phyloP scores from a whole-genome alignment of 2,329 filamentous ascomycete species.

The Microsporum canis region DNA sequence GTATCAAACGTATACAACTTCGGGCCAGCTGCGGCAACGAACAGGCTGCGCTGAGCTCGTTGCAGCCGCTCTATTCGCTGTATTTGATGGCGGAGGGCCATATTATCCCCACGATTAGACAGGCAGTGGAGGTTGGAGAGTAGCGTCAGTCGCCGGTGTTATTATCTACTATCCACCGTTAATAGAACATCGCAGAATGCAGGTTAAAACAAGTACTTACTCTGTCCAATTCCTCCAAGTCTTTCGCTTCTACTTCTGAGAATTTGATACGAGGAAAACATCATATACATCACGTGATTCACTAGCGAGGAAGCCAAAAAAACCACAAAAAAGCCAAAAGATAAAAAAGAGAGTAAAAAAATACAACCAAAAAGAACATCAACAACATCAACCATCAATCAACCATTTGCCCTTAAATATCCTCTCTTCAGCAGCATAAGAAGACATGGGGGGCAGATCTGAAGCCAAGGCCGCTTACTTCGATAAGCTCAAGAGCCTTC shows the following conservation, averaged over 20 bases:
- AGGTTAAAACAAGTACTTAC: not conserved
- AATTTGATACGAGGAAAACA: too few species aligned
- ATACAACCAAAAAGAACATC: not conserved
- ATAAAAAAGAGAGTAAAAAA: not conserved
- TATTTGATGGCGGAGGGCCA: conserved; percentile 45
- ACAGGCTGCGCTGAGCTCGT: conserved; percentile 31
- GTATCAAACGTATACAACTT: conserved; percentile 58
- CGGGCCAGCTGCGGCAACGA: conserved; percentile 65
- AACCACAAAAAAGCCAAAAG: conserved; percentile 14
- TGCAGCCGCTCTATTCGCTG: conserved; percentile 45
- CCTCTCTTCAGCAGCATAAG: conserved; percentile 84
- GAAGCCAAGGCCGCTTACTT: conserved; percentile 94
- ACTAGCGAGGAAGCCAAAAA: conserved; percentile 24
- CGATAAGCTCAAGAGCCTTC: conserved; percentile 96
- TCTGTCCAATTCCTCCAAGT: not conserved
- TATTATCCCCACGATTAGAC: conserved; percentile 11
- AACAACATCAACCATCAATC: not conserved
- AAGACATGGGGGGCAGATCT: conserved; percentile 98
- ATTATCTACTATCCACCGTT: not conserved
- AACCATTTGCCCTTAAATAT: conserved; percentile 85
- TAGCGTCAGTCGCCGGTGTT: not conserved
- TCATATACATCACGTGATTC: conserved; percentile 19
- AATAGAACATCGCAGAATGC: not conserved
- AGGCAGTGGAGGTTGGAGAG: not conserved
- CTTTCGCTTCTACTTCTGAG: not conserved